Evolutionary conservation across 345 rosid genomes (phyloP), one percentile per base, ranked within the genome.

Genomic region (Rhodomyrtus tomentosa): DNA sequence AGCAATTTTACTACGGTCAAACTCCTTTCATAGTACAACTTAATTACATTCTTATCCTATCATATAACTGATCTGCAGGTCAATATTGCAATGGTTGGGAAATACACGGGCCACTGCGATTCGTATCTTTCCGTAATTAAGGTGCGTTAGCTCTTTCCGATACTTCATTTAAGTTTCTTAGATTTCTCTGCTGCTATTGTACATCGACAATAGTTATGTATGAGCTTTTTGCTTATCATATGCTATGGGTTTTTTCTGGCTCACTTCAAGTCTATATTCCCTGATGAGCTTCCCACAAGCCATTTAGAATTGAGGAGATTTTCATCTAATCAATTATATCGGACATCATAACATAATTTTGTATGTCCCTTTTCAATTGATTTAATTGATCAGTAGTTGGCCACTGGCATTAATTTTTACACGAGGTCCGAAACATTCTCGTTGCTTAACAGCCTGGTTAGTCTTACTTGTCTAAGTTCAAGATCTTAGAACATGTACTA

Each of bases 51-150:
- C 90, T 92, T 42, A 91, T 84, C 25, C 50, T 72, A 58, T 56
- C 62, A 76, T 81, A 49, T 85, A 4, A 79, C 68, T 59, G 74
- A 40, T 54, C 81, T 90, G 53, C 91, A 96, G 99, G 99, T 96
- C 81, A 93, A 87, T 91, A 94, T 98, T 85, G 99, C 98, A 58
- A 85, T 98, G 91, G 99, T 98, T 84, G 99, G 99, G 74, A 98
- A 98, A 88, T 98, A 98, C 87, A 96, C 98, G 2, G 95, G 92
- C 52, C 96, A 93, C 84, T 90, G 98, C 9, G 99, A 98, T 92
- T 88, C 99, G 0, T 98, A 98, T 91, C 98, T 98, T 58, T 98
- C 99, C 56, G 88, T 98, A 51, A 73, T 90, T 72, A 93, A 95
- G 98, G 99, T 94, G 68, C 27, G 55, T 25, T 50, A 84, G 52